A percentile compares a stretch with the other conserved stretches of the same genome.
Evolutionary conservation across 2,329 filamentous ascomycete species (phyloP).

Genomic region (Plenodomus biglobosus): DNA sequence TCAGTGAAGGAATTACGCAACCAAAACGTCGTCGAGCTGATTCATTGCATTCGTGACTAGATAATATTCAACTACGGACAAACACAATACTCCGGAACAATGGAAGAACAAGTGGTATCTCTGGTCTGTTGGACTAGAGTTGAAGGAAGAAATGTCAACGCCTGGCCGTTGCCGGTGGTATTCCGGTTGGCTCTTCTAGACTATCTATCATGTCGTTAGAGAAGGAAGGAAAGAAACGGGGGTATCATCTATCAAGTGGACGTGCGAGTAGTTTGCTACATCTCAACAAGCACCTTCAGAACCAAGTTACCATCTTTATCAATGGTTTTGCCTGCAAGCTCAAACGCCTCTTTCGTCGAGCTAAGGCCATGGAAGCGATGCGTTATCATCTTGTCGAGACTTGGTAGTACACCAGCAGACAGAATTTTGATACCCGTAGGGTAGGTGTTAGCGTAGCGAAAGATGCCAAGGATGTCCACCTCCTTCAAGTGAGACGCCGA

Average conservation of each 20-base stretch:
- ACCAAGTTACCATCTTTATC: slow-evolving; percentile 56
- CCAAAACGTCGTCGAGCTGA: not conserved
- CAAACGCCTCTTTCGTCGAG: slow-evolving; percentile 55
- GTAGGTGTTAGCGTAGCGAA: slow-evolving; percentile 59
- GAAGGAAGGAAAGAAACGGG: slow-evolving; percentile 3
- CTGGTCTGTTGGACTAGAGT: slow-evolving; percentile 3
- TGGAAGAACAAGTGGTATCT: slow-evolving; percentile 18
- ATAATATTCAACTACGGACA: not conserved
- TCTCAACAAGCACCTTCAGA: slow-evolving; percentile 52
- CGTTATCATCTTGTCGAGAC: slow-evolving; percentile 57
- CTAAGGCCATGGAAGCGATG: slow-evolving; percentile 52
- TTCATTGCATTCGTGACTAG: not conserved
- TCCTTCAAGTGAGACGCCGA: slow-evolving; percentile 58
- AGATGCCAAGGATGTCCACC: slow-evolving; percentile 60
- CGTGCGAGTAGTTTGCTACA: slow-evolving; percentile 9
- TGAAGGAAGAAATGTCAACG: slow-evolving; percentile 2
- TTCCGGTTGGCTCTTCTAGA: slow-evolving; percentile 6
- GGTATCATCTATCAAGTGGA: not conserved
- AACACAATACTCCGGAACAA: slow-evolving; percentile 3
- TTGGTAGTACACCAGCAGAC: slow-evolving; percentile 53
- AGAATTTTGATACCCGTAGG: slow-evolving; percentile 57
- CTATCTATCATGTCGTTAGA: slow-evolving; percentile 12
- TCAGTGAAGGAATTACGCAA: not conserved
- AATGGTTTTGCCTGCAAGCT: slow-evolving; percentile 52
- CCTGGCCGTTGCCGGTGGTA: slow-evolving; percentile 7